Evolutionary conservation across 768 basidiomycete genomes (phyloP).

Genomic region (Mycena crocata): DNA sequence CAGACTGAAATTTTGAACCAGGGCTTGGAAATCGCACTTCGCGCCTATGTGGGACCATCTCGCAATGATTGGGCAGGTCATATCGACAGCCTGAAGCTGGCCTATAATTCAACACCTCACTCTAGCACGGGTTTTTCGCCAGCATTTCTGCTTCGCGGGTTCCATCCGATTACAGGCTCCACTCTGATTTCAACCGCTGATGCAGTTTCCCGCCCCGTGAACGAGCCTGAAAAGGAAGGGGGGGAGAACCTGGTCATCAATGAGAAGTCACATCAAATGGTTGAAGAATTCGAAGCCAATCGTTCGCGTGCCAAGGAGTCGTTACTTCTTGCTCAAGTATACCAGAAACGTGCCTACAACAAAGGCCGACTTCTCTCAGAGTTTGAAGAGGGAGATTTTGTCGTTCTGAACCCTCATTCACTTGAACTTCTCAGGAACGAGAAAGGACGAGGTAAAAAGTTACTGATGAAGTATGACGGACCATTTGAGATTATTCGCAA

Average conservation of each 20-base stretch:
- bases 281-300: constrained; percentile 14
- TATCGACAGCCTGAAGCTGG: constrained; percentile 38
- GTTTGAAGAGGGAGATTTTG: too few species aligned
- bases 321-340: constrained; percentile 22
- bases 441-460: constrained; percentile 38
- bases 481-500: constrained; percentile 39
- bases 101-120: constrained; percentile 47
- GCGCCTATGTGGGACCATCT: constrained; percentile 41
- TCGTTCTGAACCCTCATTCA: too few species aligned
- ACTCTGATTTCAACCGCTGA: not conserved
- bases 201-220: not conserved
- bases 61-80: constrained; percentile 40
- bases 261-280: constrained; percentile 12
- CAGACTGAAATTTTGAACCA: constrained; percentile 51
- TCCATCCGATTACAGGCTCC: constrained; percentile 32
- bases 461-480: constrained; percentile 31
- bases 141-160: constrained; percentile 42
- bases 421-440: constrained; percentile 27
- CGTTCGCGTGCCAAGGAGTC: constrained; percentile 6
- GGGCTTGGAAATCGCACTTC: constrained; percentile 42
- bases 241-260: not conserved
- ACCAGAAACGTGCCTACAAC: constrained; percentile 6
- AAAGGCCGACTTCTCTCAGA: too few species aligned
- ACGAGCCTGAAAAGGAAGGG: not conserved
- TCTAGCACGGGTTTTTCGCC: constrained; percentile 42